These are phyloP conservation scores for Phytopythium sindhum DNA, from an alignment of 352 stramenopile species.

Conservation along the genomic window DNA sequence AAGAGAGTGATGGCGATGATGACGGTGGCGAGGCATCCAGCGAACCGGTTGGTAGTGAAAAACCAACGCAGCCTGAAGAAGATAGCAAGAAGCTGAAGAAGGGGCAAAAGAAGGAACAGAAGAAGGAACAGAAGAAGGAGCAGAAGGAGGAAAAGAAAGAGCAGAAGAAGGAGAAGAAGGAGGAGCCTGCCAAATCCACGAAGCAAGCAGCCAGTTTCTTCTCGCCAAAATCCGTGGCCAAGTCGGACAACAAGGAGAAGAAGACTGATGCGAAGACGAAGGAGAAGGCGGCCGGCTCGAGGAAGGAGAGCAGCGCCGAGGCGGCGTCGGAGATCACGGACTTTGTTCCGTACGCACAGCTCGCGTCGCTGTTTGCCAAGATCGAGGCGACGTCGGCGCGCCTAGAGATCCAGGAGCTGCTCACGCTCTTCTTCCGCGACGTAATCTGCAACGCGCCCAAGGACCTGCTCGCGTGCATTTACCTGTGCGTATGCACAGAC, in stretches of 20 bases:
- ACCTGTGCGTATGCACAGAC: slow-evolving; percentile 89
- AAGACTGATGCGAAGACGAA: slow-evolving; percentile 1
- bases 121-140: slow-evolving; percentile 7
- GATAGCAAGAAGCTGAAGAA: slow-evolving; percentile 2
- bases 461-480: slow-evolving; percentile 89
- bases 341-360: slow-evolving; percentile 43
- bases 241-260: slow-evolving; percentile 8
- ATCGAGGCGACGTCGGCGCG: slow-evolving; percentile 74
- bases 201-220: slow-evolving; percentile 27
- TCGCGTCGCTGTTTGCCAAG: slow-evolving; percentile 71
- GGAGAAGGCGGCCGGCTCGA: slow-evolving; percentile 10
- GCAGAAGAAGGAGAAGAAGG: slow-evolving; percentile 18
- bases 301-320: slow-evolving; percentile 3
- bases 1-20: slow-evolving; percentile 9
- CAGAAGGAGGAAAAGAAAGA: slow-evolving; percentile 12
- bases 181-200: slow-evolving; percentile 11
- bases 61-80: not conserved
- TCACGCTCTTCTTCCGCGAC: slow-evolving; percentile 83
- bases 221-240: slow-evolving; percentile 8
- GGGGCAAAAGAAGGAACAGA: not conserved
- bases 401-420: slow-evolving; percentile 81
- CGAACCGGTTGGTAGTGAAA: slow-evolving; percentile 6
- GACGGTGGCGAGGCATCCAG: not conserved
- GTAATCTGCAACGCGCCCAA: slow-evolving; percentile 70
- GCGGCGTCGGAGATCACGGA: not conserved